Conservation (phyloP, 1,284 basidiomycete genomes). For the Golubevia sp. region DNA sequence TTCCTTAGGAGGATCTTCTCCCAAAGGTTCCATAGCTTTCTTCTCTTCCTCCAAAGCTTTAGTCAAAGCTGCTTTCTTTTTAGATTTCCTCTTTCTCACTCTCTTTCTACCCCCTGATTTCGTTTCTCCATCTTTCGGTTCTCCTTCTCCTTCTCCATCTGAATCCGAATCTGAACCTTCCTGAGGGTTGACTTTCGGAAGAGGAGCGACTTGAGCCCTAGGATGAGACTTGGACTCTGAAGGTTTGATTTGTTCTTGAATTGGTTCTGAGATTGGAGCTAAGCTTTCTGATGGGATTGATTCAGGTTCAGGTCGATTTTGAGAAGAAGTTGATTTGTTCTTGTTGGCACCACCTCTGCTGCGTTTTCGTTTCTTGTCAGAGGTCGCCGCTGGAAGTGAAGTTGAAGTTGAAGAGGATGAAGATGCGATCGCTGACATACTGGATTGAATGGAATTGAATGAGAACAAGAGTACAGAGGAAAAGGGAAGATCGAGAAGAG, state of each 20-base stretch:
- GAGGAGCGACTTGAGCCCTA: too few species aligned
- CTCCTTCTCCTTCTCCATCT: not conserved
- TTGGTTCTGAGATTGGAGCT: not conserved
- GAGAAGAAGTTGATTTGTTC: not conserved
- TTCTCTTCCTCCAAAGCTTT: conserved; percentile 1
- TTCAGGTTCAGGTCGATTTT: too few species aligned
- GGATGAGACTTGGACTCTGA: not conserved
- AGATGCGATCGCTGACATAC: too few species aligned
- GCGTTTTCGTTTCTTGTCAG: not conserved
- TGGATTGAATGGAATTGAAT: too few species aligned
- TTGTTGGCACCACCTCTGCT: not conserved
- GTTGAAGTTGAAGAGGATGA: too few species aligned
- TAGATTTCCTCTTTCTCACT: not conserved
- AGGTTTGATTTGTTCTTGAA: not conserved
- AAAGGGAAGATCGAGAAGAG: too few species aligned
- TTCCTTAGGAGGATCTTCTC: not conserved
- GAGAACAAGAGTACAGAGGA: too few species aligned
- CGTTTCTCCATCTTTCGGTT: not conserved
- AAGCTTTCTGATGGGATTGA: not conserved
- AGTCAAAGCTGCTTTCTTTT: not conserved
- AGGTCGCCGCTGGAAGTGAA: not conserved
- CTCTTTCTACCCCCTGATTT: not conserved
- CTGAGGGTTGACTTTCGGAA: not conserved
- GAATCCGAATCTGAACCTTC: not conserved
- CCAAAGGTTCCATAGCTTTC: not conserved